phyloP scores from a whole-genome alignment of 2,329 filamentous ascomycete genomes.

The Bipolaris bicolor region DNA sequence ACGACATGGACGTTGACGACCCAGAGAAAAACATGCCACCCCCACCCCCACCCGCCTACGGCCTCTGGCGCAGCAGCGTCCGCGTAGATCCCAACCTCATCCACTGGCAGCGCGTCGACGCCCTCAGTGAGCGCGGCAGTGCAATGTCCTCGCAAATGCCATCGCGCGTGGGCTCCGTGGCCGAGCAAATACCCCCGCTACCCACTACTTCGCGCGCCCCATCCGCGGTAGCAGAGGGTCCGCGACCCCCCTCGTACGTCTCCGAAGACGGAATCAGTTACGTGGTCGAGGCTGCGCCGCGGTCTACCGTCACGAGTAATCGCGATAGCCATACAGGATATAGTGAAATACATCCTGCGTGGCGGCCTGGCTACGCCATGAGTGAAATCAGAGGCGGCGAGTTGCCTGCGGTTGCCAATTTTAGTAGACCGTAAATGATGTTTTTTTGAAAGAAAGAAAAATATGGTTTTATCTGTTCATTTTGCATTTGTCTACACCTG shows the following conservation, averaged over 20 bases:
- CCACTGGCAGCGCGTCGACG: conserved; percentile 72
- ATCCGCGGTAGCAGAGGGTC: conserved; percentile 17
- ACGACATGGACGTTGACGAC: conserved; percentile 19
- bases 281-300: conserved; percentile 67
- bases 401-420: conserved; percentile 9
- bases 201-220: not conserved
- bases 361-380: conserved; percentile 43
- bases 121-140: conserved; percentile 1
- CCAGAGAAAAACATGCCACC: conserved; percentile 30
- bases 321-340: conserved; percentile 29
- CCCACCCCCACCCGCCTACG: conserved; percentile 76
- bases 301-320: conserved; percentile 15
- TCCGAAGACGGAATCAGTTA: conserved; percentile 78
- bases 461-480: too few species aligned
- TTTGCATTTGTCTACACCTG: too few species aligned
- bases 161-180: conserved; percentile 11
- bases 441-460: not conserved
- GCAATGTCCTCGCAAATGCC: conserved; percentile 9
- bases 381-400: conserved; percentile 31
- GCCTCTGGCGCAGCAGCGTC: conserved; percentile 81
- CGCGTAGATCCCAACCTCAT: conserved; percentile 80
- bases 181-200: not conserved
- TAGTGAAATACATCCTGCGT: conserved; percentile 48
- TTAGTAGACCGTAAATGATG: not conserved
- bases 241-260: conserved; percentile 74